Percentiles rank a stretch among this genome's conserved stretches.
Evolutionary conservation across 805 yeast species (phyloP).

Genomic region (Geotrichum ghanense): DNA sequence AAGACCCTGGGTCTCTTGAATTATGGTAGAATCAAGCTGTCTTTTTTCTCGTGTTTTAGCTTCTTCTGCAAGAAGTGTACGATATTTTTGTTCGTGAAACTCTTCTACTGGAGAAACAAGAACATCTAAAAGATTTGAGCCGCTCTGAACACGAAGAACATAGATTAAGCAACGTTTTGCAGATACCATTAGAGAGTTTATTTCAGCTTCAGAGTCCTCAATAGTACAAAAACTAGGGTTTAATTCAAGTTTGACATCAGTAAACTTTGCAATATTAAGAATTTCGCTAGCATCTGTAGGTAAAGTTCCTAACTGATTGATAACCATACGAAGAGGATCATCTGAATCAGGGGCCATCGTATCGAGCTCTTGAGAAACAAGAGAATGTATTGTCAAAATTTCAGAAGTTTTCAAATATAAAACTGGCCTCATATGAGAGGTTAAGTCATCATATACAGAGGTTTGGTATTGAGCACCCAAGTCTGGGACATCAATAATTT

Average conservation of each 20-base stretch:
- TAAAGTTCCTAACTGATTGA: conserved; percentile 32
- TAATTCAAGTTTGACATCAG: conserved; percentile 43
- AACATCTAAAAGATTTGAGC: conserved; percentile 54
- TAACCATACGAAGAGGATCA: conserved; percentile 40
- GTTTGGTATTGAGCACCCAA: conserved; percentile 50
- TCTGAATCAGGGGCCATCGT: conserved; percentile 26
- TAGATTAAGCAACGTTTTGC: conserved; percentile 76
- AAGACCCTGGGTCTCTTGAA: conserved; percentile 26
- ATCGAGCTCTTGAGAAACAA: conserved; percentile 21
- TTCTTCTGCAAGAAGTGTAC: conserved; percentile 41
- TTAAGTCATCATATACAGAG: conserved; percentile 60
- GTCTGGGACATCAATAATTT: conserved; percentile 42
- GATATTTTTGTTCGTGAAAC: conserved; percentile 57
- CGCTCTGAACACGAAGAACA: conserved; percentile 70
- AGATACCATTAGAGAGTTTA: conserved; percentile 52
- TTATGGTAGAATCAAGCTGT: conserved; percentile 22
- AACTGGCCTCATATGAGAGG: conserved; percentile 34
- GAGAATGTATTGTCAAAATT: conserved; percentile 29
- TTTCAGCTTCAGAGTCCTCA: conserved; percentile 41
- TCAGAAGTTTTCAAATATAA: conserved; percentile 27
- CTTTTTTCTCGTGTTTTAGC: conserved; percentile 18
- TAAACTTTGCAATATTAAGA: conserved; percentile 40
- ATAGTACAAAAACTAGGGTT: conserved; percentile 41
- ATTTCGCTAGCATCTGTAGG: conserved; percentile 35
- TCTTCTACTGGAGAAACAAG: conserved; percentile 55